phyloP scores from a whole-genome alignment of 1,284 basidiomycete species.

The Ustilago tritici region DNA sequence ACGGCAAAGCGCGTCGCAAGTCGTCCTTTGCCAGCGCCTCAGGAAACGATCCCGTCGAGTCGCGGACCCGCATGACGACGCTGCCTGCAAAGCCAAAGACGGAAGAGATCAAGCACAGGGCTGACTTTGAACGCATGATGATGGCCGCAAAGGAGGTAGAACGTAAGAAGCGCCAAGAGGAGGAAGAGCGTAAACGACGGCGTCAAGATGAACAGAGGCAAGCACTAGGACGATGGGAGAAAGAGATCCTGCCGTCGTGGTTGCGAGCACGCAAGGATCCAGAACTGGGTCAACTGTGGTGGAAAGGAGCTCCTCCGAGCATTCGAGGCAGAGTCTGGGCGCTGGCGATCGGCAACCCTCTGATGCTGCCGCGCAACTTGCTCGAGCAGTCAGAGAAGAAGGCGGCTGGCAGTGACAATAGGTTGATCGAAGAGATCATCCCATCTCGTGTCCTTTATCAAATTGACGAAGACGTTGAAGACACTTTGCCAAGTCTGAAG shows the following conservation, averaged over 20 bases:
- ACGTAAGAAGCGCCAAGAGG: conserved; percentile 51
- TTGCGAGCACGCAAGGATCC: conserved; percentile 78
- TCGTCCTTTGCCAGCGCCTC: conserved; percentile 26
- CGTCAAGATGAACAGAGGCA: conserved; percentile 73
- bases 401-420: conserved; percentile 1
- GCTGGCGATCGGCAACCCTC: conserved; percentile 85
- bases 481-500: conserved; percentile 86
- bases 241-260: conserved; percentile 85
- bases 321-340: conserved; percentile 89
- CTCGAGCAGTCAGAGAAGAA: conserved; percentile 36
- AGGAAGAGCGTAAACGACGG: conserved; percentile 35
- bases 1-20: conserved; percentile 33
- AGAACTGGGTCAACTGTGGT: conserved; percentile 83
- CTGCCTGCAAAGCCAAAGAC: conserved; percentile 84
- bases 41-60: conserved; percentile 70
- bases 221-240: conserved; percentile 80
- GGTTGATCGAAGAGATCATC: conserved; percentile 17
- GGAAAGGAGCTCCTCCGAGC: conserved; percentile 88
- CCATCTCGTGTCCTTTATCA: conserved; percentile 73
- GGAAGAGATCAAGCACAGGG: conserved; percentile 86
- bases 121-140: conserved; percentile 94
- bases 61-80: conserved; percentile 77
- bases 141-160: conserved; percentile 69
- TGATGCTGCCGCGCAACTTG: conserved; percentile 76
- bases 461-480: conserved; percentile 83